Evolutionary conservation across 306 rosid genomes (phyloP), one percentile per base, ranked within the genome.

Genomic region (Purshia tridentata): DNA sequence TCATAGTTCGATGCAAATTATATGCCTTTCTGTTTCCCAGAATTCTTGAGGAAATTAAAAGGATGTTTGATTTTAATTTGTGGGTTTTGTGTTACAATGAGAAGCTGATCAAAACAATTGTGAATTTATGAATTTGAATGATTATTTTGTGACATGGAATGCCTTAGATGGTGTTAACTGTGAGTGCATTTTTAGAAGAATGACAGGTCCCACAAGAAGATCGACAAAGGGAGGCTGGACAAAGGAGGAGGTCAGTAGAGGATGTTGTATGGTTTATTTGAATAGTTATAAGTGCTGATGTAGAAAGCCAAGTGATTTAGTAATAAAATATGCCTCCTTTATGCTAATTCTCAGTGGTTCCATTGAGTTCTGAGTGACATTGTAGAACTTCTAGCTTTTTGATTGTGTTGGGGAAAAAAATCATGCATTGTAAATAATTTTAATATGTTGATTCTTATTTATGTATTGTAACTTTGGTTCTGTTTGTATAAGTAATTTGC

Each of bases 211-310:
- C 35, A 75, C 76, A 9, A 83, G 87, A 67, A 71, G 85, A 74
- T 64, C 83, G 61, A 54, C 75, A 47, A 80, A 75, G 62, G 87
- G 85, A 8, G 85, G 87, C 20, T 85, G 89, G 89, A 81, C 86
- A 59, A 64, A 62, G n/a, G 56, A 70, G 20, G 89, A 79, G 86
- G 89, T 85, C 16, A 42, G 70, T 41, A 35, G 42, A 77, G 44
- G 15, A 16, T 55, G 18, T n/a, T 47, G 45, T n/a, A 72, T 76
- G 14, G 18, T 53, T 66, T 22, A 40, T 35, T 71, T 20, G 52
- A 56, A 65, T 3, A 44, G 41, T 58, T 47, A 39, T 9, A 11
- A 49, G 35, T 47, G 11, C 20, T 20, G 16, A 8, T 42, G 10
- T 44, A 20, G 45, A 63, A 4, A 20, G 10, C 5, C 8, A 60